A percentile compares a stretch with the other conserved stretches of the same genome.
Conservation (phyloP, 305 asterid species). For the Fraxinus dipetala region DNA sequence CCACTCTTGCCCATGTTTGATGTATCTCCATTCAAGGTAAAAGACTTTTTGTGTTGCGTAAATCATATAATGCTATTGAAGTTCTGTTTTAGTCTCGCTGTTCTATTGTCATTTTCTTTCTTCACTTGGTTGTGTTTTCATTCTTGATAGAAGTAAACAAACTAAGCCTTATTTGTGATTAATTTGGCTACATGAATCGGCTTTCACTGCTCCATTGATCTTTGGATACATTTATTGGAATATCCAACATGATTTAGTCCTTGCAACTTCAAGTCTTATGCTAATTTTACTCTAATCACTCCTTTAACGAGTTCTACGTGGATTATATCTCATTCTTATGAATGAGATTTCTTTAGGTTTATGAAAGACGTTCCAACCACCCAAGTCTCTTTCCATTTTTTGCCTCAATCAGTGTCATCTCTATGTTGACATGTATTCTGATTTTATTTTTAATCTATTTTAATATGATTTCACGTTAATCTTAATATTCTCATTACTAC, state of each 20-base stretch:
- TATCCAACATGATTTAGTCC: background rate
- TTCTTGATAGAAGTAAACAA: background rate
- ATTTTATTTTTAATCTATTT: background rate
- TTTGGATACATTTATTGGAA: background rate
- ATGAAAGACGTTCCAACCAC: background rate
- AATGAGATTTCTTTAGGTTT: background rate
- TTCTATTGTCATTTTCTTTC: constrained; percentile 5
- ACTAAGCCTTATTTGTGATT: background rate
- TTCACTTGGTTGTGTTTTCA: background rate
- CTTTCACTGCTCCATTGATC: background rate
- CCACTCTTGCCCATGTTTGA: constrained; percentile 89
- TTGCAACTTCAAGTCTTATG: background rate
- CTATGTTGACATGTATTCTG: background rate
- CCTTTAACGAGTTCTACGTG: background rate
- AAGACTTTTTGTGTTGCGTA: constrained; percentile 8
- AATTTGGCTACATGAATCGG: background rate
- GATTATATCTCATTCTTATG: background rate
- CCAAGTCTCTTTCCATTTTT: background rate
- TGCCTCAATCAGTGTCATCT: background rate
- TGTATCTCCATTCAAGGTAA: constrained; percentile 88
- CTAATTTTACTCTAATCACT: background rate
- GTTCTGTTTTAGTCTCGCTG: background rate
- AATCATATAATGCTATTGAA: background rate
- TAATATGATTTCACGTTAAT: background rate
- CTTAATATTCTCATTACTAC: background rate